A percentile compares a stretch with the other conserved stretches of the same genome.
These are phyloP conservation scores for Neurospora sp. DNA, from an alignment of 495 filamentous ascomycete species.

Conservation along the genomic window DNA sequence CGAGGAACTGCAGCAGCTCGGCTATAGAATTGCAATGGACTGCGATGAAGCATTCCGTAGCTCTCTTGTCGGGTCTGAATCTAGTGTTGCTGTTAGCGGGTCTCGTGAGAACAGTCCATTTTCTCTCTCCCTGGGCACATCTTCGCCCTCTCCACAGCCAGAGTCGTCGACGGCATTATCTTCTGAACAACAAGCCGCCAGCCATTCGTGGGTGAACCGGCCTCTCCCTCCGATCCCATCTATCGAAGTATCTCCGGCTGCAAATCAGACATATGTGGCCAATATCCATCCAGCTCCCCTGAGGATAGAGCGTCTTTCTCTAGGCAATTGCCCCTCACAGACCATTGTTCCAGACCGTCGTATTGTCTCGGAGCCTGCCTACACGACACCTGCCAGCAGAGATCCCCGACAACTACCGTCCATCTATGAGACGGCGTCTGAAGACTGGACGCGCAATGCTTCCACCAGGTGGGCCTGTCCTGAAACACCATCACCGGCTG, in stretches of 20 bases:
- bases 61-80: constrained; percentile 43
- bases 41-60: constrained; percentile 73
- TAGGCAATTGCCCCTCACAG: background rate
- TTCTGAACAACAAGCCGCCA: background rate
- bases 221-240: constrained; percentile 45
- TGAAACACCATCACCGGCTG: constrained; percentile 21
- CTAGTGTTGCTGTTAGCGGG: constrained; percentile 8
- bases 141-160: constrained; percentile 1
- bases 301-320: constrained; percentile 4
- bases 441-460: constrained; percentile 17
- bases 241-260: constrained; percentile 3
- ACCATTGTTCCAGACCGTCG: constrained; percentile 9
- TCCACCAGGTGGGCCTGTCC: constrained; percentile 17
- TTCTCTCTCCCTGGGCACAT: constrained; percentile 14
- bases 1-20: constrained; percentile 42
- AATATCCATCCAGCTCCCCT: constrained; percentile 8
- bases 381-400: constrained; percentile 22
- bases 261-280: constrained; percentile 9
- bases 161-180: background rate
- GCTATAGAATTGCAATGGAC: constrained; percentile 37
- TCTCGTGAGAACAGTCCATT: constrained; percentile 17
- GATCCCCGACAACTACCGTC: constrained; percentile 37
- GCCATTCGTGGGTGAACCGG: constrained; percentile 25
- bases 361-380: constrained; percentile 46
- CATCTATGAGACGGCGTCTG: constrained; percentile 37